phyloP scores from a whole-genome alignment of 805 yeast species.

The Kodamaea fukazawae region DNA sequence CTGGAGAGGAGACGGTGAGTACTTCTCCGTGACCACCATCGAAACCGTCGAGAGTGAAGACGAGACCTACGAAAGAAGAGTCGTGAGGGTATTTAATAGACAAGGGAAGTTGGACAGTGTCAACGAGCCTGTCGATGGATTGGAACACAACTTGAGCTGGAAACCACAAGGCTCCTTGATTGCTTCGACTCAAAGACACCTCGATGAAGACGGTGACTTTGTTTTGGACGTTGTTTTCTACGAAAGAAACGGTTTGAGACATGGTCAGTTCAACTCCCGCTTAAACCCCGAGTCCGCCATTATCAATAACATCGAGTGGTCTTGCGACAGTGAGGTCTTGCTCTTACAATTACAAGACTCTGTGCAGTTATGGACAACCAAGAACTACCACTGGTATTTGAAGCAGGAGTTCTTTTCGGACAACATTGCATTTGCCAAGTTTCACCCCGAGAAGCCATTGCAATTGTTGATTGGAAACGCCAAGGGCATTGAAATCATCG shows the following conservation, averaged over 20 bases:
- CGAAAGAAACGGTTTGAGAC: conserved; percentile 90
- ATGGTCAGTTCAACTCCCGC: conserved; percentile 77
- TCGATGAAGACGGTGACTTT: conserved; percentile 49
- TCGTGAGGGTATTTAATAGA: conserved; percentile 76
- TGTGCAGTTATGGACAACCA: conserved; percentile 86
- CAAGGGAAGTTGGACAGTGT: conserved; percentile 77
- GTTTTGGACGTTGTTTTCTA: conserved; percentile 66
- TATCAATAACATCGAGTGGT: conserved; percentile 68
- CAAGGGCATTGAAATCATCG: conserved; percentile 55
- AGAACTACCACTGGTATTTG: conserved; percentile 93
- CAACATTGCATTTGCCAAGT: conserved; percentile 48
- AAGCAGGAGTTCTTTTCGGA: conserved; percentile 65
- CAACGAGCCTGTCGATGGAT: conserved; percentile 84
- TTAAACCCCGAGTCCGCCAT: conserved; percentile 46
- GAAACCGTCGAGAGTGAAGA: conserved; percentile 49
- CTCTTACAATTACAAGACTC: conserved; percentile 61
- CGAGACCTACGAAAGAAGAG: conserved; percentile 55
- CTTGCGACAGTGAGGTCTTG: conserved; percentile 71
- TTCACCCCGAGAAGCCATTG: conserved; percentile 89
- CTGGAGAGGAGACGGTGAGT: conserved; percentile 97
- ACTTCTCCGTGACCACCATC: conserved; percentile 62
- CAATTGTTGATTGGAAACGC: conserved; percentile 65
- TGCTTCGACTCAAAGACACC: conserved; percentile 72
- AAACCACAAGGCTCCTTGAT: conserved; percentile 86
- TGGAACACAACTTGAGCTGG: conserved; percentile 78